Conservation (phyloP, 768 basidiomycete genomes). For the Boletus speciosus region DNA sequence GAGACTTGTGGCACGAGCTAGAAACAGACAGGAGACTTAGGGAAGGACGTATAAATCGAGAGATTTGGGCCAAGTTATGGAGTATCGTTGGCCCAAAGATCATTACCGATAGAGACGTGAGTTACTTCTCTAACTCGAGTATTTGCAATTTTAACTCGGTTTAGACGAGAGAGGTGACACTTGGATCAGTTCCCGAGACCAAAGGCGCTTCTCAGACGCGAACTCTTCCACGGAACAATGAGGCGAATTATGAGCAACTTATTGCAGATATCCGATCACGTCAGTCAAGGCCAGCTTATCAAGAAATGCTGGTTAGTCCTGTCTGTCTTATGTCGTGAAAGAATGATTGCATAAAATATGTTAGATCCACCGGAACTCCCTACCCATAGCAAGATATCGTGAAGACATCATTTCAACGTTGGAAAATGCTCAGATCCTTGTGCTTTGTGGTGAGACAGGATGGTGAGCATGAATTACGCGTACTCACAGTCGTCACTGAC, state of each 20-base stretch:
- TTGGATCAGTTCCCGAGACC: constrained; percentile 19
- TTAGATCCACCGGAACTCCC: constrained; percentile 66
- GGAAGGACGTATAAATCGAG: constrained; percentile 63
- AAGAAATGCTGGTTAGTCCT: constrained; percentile 79
- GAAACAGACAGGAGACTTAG: constrained; percentile 57
- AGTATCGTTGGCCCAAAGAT: constrained; percentile 62
- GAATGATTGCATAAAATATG: not conserved
- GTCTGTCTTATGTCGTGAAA: not conserved
- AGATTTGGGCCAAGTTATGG: constrained; percentile 66
- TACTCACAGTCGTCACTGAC: constrained; percentile 12
- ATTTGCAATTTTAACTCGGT: constrained; percentile 2
- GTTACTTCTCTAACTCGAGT: constrained; percentile 1
- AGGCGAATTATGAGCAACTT: constrained; percentile 46
- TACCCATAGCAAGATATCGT: constrained; percentile 87
- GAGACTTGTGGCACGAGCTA: constrained; percentile 91
- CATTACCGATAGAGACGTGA: constrained; percentile 41
- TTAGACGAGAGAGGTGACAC: constrained; percentile 15
- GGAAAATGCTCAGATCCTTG: constrained; percentile 76
- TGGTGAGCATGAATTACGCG: constrained; percentile 51
- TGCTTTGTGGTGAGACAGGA: constrained; percentile 81
- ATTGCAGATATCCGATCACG: constrained; percentile 58
- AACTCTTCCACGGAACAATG: constrained; percentile 8
- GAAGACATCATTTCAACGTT: constrained; percentile 66
- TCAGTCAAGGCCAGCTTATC: constrained; percentile 62
- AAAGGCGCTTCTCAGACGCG: constrained; percentile 13